A percentile compares a stretch with the other conserved stretches of the same genome.
Evolutionary conservation across 768 basidiomycete species (phyloP).

Genomic region (Neoboletus magnificus): DNA sequence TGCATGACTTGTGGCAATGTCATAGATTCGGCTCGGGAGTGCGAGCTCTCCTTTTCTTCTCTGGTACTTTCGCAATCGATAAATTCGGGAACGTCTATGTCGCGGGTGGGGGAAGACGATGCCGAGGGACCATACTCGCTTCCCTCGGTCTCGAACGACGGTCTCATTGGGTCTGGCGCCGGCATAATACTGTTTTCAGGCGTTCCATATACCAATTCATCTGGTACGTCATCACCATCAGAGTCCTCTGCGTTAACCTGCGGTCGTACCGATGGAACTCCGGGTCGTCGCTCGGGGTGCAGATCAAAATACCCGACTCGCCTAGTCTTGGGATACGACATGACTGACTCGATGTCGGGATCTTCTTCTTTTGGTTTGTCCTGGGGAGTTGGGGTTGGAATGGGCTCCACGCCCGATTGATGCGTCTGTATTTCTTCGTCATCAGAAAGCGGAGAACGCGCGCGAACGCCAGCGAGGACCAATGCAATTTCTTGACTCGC

Average conservation of each 20-base stretch:
- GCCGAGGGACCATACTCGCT: conserved; percentile 34
- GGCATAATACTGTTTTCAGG: conserved; percentile 17
- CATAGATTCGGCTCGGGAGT: conserved; percentile 27
- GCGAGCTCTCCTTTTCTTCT: conserved; percentile 24
- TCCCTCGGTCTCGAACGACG: conserved; percentile 33
- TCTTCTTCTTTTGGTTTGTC: conserved; percentile 45
- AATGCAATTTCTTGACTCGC: conserved; percentile 71
- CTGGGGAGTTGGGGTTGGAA: neutral
- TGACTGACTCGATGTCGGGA: conserved; percentile 43
- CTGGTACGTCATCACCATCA: conserved; percentile 35
- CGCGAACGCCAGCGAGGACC: conserved; percentile 58
- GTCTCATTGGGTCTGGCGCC: conserved; percentile 27
- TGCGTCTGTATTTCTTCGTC: conserved; percentile 36
- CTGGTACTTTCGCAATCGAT: conserved; percentile 17
- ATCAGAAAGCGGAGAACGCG: conserved; percentile 36
- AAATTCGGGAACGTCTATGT: conserved; percentile 32
- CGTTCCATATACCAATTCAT: conserved; percentile 32
- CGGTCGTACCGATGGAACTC: conserved; percentile 23
- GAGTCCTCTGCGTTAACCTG: conserved; percentile 31
- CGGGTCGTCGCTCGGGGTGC: conserved; percentile 66
- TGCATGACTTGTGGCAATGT: conserved; percentile 23
- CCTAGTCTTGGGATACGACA: conserved; percentile 32
- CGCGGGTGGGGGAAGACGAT: conserved; percentile 23
- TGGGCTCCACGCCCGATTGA: conserved; percentile 17
- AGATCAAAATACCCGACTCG: conserved; percentile 74